These are phyloP conservation scores for Ophiobolus disseminans DNA, from an alignment of 2,329 filamentous ascomycete species.

Conservation along the genomic window DNA sequence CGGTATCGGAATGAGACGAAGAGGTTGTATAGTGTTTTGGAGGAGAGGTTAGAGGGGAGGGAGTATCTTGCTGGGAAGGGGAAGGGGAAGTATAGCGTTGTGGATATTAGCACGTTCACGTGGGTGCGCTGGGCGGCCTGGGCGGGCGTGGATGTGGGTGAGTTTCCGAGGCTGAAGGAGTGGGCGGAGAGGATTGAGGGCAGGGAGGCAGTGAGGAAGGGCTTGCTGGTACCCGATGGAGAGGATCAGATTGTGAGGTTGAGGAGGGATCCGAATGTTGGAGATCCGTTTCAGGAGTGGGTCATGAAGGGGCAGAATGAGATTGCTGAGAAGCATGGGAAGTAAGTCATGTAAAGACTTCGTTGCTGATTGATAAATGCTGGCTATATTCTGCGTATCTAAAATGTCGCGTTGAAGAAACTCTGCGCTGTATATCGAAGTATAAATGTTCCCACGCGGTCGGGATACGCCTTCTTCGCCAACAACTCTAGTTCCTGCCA, in stretches of 20 bases:
- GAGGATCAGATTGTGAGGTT: conserved; percentile 34
- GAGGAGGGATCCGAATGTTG: conserved; percentile 28
- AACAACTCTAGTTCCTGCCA: too few relatives aligned
- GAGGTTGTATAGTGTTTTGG: conserved; percentile 78
- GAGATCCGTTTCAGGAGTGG: conserved; percentile 34
- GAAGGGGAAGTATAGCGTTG: conserved; percentile 64
- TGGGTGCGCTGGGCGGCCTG: conserved; percentile 71
- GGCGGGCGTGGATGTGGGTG: conserved; percentile 69
- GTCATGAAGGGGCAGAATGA: conserved; percentile 31
- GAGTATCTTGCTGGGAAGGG: conserved; percentile 65
- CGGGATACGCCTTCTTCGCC: too few relatives aligned
- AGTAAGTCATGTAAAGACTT: too few relatives aligned
- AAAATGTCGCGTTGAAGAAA: too few relatives aligned
- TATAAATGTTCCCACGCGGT: too few relatives aligned
- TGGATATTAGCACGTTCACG: conserved; percentile 77
- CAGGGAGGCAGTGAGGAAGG: conserved; percentile 62
- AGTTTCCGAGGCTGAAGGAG: conserved; percentile 65
- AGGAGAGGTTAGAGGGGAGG: conserved; percentile 66
- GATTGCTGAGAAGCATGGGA: conserved; percentile 24
- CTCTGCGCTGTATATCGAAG: too few relatives aligned
- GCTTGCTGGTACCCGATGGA: conserved; percentile 44
- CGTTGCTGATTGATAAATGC: too few relatives aligned
- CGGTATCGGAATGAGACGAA: conserved; percentile 82
- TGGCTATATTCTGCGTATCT: too few relatives aligned
- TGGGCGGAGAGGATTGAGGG: conserved; percentile 55